These are phyloP conservation scores for Apiospora hydei DNA, from an alignment of 2,329 filamentous ascomycete species.

Conservation along the genomic window DNA sequence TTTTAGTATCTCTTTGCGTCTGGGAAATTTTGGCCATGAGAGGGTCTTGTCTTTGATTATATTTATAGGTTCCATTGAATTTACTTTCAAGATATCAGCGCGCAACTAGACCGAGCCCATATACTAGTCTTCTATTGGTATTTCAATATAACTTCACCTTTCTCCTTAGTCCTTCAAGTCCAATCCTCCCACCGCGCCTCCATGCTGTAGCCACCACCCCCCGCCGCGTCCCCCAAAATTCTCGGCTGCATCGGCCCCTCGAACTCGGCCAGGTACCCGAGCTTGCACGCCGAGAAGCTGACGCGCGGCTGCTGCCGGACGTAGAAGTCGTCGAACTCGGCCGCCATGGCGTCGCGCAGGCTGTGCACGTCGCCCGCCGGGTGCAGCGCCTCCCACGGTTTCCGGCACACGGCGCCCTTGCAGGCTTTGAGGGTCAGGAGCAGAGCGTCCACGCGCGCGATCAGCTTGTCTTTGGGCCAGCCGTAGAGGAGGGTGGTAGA, in stretches of 20 bases:
- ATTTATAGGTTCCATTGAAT: no score
- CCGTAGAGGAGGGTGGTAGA: background rate
- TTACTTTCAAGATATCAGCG: no score
- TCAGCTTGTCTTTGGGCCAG: conserved; percentile 42
- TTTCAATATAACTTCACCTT: no score
- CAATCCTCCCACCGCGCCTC: background rate
- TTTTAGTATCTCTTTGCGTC: no score
- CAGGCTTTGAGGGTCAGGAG: conserved; percentile 69
- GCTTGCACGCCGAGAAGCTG: conserved; percentile 59
- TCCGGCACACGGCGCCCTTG: conserved; percentile 57
- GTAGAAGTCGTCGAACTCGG: conserved; percentile 61
- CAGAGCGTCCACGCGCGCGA: conserved; percentile 63
- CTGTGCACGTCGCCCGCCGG: conserved; percentile 58
- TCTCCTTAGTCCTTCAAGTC: background rate
- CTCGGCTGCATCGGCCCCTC: conserved; percentile 51
- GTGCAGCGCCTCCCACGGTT: conserved; percentile 65
- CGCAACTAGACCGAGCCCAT: no score
- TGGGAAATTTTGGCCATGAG: no score
- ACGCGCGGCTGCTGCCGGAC: conserved; percentile 55
- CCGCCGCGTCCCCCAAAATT: background rate
- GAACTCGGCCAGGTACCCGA: conserved; percentile 61
- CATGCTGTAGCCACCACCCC: background rate
- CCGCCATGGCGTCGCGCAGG: conserved; percentile 57
- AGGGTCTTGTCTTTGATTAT: no score
- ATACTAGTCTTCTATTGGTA: no score